phyloP scores from a whole-genome alignment of 208 protist species.

The Leishmania guyanensis region DNA sequence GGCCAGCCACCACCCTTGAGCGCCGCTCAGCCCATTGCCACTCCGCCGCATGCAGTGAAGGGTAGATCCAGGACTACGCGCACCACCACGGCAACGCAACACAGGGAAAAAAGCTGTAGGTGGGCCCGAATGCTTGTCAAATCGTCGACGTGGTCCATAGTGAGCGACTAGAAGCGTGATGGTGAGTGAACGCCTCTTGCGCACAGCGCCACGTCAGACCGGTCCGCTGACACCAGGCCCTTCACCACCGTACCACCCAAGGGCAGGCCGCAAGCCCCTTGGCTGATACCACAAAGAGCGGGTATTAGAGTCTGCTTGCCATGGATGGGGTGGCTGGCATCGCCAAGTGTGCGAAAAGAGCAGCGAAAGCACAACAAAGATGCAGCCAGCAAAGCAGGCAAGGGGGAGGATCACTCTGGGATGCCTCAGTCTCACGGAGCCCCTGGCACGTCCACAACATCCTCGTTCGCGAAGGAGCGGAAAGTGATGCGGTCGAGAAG shows the following conservation, averaged over 20 bases:
- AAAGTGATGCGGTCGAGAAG: constrained; percentile 79
- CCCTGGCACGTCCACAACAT: constrained; percentile 44
- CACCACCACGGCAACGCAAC: not conserved
- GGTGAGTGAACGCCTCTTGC: too few relatives aligned
- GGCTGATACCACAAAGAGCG: too few relatives aligned
- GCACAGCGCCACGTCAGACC: too few relatives aligned
- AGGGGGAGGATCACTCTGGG: not conserved
- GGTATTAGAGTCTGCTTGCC: too few relatives aligned
- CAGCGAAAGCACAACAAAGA: not conserved
- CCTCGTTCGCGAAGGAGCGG: constrained; percentile 53
- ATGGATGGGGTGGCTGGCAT: too few relatives aligned
- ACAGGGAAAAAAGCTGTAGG: not conserved
- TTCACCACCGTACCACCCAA: too few relatives aligned
- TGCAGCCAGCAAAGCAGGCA: not conserved
- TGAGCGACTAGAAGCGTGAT: not conserved
- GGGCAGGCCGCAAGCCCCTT: too few relatives aligned
- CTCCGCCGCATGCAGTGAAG: not conserved
- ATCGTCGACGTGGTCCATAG: not conserved
- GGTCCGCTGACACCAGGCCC: too few relatives aligned
- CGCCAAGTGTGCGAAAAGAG: too few relatives aligned
- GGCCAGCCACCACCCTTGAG: not conserved
- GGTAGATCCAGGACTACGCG: too few relatives aligned
- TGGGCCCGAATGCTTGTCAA: not conserved
- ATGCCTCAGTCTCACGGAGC: constrained; percentile 6
- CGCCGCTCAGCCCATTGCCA: not conserved